These are phyloP conservation scores for Myriosclerotinia duriaeana DNA, from an alignment of 2,329 filamentous ascomycete genomes.

Conservation along the genomic window DNA sequence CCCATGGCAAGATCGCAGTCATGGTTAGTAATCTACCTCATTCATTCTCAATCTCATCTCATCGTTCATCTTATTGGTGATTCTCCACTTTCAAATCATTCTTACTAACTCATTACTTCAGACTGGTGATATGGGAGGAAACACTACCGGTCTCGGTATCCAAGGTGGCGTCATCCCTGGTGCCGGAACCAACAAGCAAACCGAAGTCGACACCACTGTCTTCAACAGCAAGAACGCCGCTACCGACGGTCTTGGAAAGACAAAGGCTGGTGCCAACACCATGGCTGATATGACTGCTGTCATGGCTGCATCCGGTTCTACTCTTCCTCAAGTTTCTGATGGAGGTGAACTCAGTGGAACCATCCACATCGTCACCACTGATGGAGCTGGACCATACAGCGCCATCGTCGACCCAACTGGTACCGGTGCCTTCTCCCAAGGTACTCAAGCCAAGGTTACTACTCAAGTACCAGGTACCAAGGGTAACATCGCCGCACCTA, in stretches of 20 bases:
- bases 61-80: background rate
- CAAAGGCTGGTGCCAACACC: slow-evolving; percentile 54
- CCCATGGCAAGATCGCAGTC: slow-evolving; percentile 58
- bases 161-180: slow-evolving; percentile 46
- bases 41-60: background rate
- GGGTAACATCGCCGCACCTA: slow-evolving; percentile 42
- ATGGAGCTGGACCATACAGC: slow-evolving; percentile 56
- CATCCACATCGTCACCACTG: slow-evolving; percentile 65
- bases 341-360: slow-evolving; percentile 62
- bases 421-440: slow-evolving; percentile 50
- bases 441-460: slow-evolving; percentile 55
- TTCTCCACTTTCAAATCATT: slow-evolving; percentile 7
- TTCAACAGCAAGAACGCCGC: slow-evolving; percentile 53
- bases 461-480: slow-evolving; percentile 50
- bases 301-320: slow-evolving; percentile 54
- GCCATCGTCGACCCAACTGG: slow-evolving; percentile 64
- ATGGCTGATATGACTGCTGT: slow-evolving; percentile 57
- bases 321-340: slow-evolving; percentile 57
- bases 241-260: slow-evolving; percentile 58
- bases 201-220: slow-evolving; percentile 50
- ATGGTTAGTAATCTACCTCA: slow-evolving; percentile 29
- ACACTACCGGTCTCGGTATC: slow-evolving; percentile 47
- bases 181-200: slow-evolving; percentile 45
- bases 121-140: slow-evolving; percentile 45
- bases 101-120: slow-evolving; percentile 21